These are phyloP conservation scores for Rhizoctonia solani DNA, from an alignment of 1,284 basidiomycete species.

Conservation along the genomic window DNA sequence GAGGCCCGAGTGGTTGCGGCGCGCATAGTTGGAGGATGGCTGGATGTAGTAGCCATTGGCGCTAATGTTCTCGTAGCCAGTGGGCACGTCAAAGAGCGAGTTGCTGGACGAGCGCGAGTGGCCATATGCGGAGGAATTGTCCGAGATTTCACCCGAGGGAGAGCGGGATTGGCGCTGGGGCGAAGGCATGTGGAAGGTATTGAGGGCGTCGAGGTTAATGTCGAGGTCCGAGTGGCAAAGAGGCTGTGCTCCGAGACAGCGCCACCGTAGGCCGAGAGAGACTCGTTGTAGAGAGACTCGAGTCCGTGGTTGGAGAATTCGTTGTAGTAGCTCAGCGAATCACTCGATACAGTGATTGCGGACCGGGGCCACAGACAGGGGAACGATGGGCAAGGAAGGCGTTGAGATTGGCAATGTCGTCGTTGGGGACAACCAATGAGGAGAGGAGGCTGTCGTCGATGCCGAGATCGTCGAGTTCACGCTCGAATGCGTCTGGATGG, in stretches of 20 bases:
- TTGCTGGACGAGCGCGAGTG: slow-evolving; percentile 32
- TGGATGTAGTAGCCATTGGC: slow-evolving; percentile 33
- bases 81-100: slow-evolving; percentile 25
- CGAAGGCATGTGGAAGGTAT: slow-evolving; percentile 45
- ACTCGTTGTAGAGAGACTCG: slow-evolving; percentile 68
- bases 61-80: slow-evolving; percentile 25
- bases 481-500: slow-evolving; percentile 77
- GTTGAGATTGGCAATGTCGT: slow-evolving; percentile 49
- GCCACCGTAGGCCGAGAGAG: slow-evolving; percentile 53
- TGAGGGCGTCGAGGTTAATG: slow-evolving; percentile 54
- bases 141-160: slow-evolving; percentile 45
- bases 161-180: slow-evolving; percentile 39
- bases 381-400: slow-evolving; percentile 43
- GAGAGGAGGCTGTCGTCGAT: slow-evolving; percentile 43
- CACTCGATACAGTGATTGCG: slow-evolving; percentile 74
- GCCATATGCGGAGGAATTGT: slow-evolving; percentile 34
- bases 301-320: slow-evolving; percentile 59
- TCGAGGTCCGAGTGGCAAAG: slow-evolving; percentile 43
- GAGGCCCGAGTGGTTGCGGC: slow-evolving; percentile 31
- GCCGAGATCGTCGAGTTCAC: slow-evolving; percentile 73
- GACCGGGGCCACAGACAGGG: slow-evolving; percentile 72
- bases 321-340: slow-evolving; percentile 66
- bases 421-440: slow-evolving; percentile 63
- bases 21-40: slow-evolving; percentile 30
- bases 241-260: slow-evolving; percentile 70